These are phyloP conservation scores for Cladosporium sp. DNA, from an alignment of 2,329 filamentous ascomycete species.

Conservation along the genomic window DNA sequence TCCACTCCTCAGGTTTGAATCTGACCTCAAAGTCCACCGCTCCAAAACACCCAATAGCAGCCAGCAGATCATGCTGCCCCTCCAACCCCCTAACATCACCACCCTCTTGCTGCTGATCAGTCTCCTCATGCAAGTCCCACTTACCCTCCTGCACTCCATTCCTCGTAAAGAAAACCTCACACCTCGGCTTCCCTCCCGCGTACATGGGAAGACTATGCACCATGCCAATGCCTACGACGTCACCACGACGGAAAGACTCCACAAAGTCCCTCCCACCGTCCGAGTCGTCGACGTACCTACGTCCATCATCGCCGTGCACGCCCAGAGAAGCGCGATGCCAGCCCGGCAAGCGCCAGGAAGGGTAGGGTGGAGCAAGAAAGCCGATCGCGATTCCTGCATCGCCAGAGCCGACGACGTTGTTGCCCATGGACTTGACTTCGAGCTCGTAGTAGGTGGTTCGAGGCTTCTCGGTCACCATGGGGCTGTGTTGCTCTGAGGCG, in stretches of 20 bases:
- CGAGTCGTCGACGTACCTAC: conserved; percentile 69
- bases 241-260: conserved; percentile 57
- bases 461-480: conserved; percentile 44
- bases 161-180: conserved; percentile 66
- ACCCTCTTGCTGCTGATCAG: conserved; percentile 58
- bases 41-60: conserved; percentile 67
- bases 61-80: conserved; percentile 61
- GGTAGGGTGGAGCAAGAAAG: conserved; percentile 70
- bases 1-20: conserved; percentile 30
- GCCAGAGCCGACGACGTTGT: conserved; percentile 27
- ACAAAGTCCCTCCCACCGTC: conserved; percentile 70
- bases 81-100: conserved; percentile 62
- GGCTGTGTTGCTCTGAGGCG: conserved; percentile 54
- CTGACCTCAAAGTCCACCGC: conserved; percentile 63
- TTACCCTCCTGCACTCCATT: conserved; percentile 56
- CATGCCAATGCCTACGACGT: conserved; percentile 71
- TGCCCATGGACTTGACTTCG: conserved; percentile 47
- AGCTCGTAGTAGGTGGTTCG: conserved; percentile 72
- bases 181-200: conserved; percentile 36
- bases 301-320: conserved; percentile 77
- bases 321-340: conserved; percentile 74
- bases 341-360: conserved; percentile 71
- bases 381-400: conserved; percentile 63
- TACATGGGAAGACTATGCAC: conserved; percentile 41
- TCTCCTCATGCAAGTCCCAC: conserved; percentile 74